A percentile compares a stretch with the other conserved stretches of the same genome.
Evolutionary conservation across 495 filamentous ascomycete genomes (phyloP).

Genomic region (Parathielavia hyrcaniae): DNA sequence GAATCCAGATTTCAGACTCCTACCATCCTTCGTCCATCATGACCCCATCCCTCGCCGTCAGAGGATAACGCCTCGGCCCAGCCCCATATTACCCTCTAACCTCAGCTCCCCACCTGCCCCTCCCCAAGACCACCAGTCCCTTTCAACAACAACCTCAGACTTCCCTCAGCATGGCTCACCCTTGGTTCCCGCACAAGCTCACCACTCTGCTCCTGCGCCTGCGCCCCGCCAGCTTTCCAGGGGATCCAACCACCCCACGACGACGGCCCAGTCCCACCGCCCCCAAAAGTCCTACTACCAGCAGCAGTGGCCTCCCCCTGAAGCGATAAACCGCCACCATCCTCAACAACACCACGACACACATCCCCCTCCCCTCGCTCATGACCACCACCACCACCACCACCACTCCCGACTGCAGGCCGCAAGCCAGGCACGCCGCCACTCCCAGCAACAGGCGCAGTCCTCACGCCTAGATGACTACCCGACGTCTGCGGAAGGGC

Average conservation of each 20-base stretch:
- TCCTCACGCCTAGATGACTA: conserved; percentile 36
- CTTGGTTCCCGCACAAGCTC: not conserved
- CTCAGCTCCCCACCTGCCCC: not conserved
- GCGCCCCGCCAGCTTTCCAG: not conserved
- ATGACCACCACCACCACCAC: not conserved
- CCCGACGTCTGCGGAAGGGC: conserved; percentile 44
- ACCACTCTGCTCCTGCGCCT: not conserved
- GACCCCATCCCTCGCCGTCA: not conserved
- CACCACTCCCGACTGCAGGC: not conserved
- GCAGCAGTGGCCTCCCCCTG: not conserved
- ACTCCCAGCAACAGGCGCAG: conserved; percentile 10
- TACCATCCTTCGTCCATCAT: not conserved
- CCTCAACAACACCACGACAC: not conserved
- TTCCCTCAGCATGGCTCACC: not conserved
- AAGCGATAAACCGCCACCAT: not conserved
- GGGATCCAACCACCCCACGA: conserved; percentile 1
- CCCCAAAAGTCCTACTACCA: not conserved
- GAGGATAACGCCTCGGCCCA: too few relatives aligned
- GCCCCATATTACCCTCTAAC: not conserved
- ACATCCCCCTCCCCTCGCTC: not conserved
- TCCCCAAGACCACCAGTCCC: not conserved
- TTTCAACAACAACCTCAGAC: conserved; percentile 4
- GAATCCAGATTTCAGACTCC: too few relatives aligned
- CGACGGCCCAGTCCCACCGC: too few relatives aligned
- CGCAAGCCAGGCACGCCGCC: too few relatives aligned